Percentiles rank a stretch among this genome's conserved stretches.
Evolutionary conservation across 345 rosid genomes (phyloP).

Genomic region (Bruguiera parviflora): DNA sequence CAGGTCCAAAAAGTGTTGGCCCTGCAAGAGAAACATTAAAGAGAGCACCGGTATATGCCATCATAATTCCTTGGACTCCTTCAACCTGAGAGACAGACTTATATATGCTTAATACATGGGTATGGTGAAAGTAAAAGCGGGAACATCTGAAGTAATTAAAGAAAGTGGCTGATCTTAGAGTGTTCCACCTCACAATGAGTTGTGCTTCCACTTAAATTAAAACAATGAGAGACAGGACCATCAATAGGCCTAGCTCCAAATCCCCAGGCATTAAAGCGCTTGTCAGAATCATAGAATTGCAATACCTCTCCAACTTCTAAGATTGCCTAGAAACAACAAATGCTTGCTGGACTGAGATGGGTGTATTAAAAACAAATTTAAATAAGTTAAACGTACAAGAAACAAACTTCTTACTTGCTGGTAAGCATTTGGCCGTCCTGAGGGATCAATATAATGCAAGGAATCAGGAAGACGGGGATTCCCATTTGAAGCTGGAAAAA

Average conservation of each 20-base stretch:
- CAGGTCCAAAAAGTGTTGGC: constrained; percentile 91
- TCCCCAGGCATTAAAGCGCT: constrained; percentile 92
- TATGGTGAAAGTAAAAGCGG: constrained; percentile 4
- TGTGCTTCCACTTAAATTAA: constrained; percentile 89
- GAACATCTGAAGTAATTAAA: constrained; percentile 1
- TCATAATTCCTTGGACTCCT: constrained; percentile 84
- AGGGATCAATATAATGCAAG: constrained; percentile 73
- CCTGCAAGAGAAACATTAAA: constrained; percentile 90
- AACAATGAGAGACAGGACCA: constrained; percentile 93
- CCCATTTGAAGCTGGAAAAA: constrained; percentile 81
- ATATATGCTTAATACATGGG: constrained; percentile 6
- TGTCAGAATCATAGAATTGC: constrained; percentile 80
- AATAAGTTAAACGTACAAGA: constrained; percentile 3
- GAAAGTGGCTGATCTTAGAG: constrained; percentile 2
- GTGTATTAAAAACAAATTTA: constrained; percentile 3
- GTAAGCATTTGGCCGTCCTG: constrained; percentile 68
- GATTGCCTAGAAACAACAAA: constrained; percentile 53
- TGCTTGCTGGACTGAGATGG: background rate
- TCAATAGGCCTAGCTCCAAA: constrained; percentile 98
- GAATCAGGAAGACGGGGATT: constrained; percentile 89
- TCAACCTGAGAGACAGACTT: constrained; percentile 56
- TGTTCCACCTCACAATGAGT: constrained; percentile 64
- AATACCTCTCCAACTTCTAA: constrained; percentile 83
- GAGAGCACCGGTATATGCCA: constrained; percentile 75
- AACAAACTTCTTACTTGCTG: constrained; percentile 48